phyloP scores from a whole-genome alignment of 2,329 filamentous ascomycete genomes.

The Ophiostoma fasciatum region DNA sequence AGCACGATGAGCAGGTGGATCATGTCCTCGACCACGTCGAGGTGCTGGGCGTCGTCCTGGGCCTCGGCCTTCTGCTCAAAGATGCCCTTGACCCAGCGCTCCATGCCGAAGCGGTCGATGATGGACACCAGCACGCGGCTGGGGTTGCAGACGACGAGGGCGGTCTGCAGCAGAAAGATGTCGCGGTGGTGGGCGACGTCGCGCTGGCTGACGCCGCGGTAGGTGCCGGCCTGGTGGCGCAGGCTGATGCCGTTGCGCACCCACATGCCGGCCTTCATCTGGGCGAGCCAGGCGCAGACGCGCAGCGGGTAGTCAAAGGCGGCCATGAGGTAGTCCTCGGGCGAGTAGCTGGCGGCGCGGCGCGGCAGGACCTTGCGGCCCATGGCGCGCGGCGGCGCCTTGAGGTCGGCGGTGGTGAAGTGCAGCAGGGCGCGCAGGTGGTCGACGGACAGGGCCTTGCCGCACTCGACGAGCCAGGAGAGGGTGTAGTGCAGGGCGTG shows the following conservation, averaged over 20 bases:
- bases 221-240: constrained; percentile 86
- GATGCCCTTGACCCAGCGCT: constrained; percentile 70
- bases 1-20: constrained; percentile 84
- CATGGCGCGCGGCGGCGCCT: constrained; percentile 47
- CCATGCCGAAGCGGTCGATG: constrained; percentile 81
- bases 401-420: constrained; percentile 58
- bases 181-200: constrained; percentile 92
- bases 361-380: constrained; percentile 41
- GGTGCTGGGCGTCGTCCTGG: constrained; percentile 73
- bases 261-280: constrained; percentile 99
- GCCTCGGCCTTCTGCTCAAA: constrained; percentile 59
- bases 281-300: constrained; percentile 89
- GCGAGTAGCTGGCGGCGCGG: constrained; percentile 38
- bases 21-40: constrained; percentile 93
- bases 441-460: constrained; percentile 55
- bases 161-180: constrained; percentile 84
- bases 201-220: constrained; percentile 74
- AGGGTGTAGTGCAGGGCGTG: constrained; percentile 92
- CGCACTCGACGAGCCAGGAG: constrained; percentile 90
- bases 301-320: constrained; percentile 87
- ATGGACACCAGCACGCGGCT: constrained; percentile 76
- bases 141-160: constrained; percentile 72
- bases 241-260: constrained; percentile 94
- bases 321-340: constrained; percentile 71
- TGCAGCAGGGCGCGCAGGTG: constrained; percentile 54